A percentile compares a stretch with the other conserved stretches of the same genome.
These are phyloP conservation scores for Kwoniella sp. DNA, from an alignment of 768 basidiomycete species.

Conservation along the genomic window DNA sequence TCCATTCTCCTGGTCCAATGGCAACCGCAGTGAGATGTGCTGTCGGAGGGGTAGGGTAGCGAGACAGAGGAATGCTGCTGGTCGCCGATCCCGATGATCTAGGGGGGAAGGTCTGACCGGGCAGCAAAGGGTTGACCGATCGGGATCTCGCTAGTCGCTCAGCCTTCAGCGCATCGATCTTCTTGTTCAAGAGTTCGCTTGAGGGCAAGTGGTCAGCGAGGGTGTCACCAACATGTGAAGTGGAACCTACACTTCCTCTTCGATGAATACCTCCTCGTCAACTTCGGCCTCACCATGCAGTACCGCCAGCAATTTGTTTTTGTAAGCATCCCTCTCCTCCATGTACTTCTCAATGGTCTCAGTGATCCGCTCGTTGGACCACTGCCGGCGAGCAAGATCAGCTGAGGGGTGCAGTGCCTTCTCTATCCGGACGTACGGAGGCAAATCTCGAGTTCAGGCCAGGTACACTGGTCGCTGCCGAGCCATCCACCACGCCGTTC, in stretches of 20 bases:
- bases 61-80: neutral
- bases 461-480: neutral
- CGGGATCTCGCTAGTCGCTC: neutral
- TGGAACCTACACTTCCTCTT: conserved; percentile 17
- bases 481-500: neutral
- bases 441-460: neutral
- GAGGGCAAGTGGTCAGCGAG: too few relatives aligned
- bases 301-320: conserved; percentile 1
- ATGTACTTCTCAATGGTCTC: neutral
- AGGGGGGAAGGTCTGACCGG: neutral
- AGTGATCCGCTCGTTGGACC: conserved; percentile 1
- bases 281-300: neutral
- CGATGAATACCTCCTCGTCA: conserved; percentile 11
- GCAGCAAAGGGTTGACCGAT: neutral
- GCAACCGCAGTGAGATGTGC: neutral
- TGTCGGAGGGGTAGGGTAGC: conserved; percentile 7
- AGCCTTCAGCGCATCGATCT: conserved; percentile 23
- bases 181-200: conserved; percentile 17
- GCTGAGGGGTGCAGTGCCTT: neutral
- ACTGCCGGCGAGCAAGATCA: neutral
- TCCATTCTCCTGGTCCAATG: conserved; percentile 2
- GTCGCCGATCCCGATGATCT: conserved; percentile 12
- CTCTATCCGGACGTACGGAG: neutral
- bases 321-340: conserved; percentile 8
- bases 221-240: neutral